phyloP scores from a whole-genome alignment of 176 grass and related monocot genomes.

The Aegilops bicornis region DNA sequence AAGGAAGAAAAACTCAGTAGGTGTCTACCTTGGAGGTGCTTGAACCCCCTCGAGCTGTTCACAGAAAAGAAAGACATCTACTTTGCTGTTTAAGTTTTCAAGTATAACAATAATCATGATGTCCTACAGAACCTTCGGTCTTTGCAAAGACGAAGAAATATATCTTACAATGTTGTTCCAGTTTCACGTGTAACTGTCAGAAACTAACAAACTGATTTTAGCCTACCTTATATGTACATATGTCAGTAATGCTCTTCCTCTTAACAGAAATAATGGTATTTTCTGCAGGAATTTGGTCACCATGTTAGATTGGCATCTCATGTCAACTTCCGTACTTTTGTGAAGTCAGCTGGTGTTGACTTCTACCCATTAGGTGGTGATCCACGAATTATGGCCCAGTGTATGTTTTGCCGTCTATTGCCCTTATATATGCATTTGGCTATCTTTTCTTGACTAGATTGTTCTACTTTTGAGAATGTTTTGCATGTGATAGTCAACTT shows the following conservation, averaged over 20 bases:
- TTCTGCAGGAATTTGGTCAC: constrained; percentile 92
- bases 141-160: background rate
- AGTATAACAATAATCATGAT: constrained; percentile 4
- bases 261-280: constrained; percentile 4
- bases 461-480: constrained; percentile 2
- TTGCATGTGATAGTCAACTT: background rate
- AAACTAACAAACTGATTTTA: constrained; percentile 16
- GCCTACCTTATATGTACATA: constrained; percentile 11
- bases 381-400: constrained; percentile 84
- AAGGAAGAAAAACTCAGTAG: background rate
- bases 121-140: background rate
- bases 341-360: constrained; percentile 85
- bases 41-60: constrained; percentile 1
- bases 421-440: constrained; percentile 26
- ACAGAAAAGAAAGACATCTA: background rate
- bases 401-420: constrained; percentile 54
- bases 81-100: constrained; percentile 1
- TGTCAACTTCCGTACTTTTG: constrained; percentile 88
- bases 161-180: background rate
- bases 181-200: background rate
- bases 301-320: constrained; percentile 98
- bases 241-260: background rate
- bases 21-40: background rate
- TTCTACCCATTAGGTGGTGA: constrained; percentile 98
- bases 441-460: constrained; percentile 29